phyloP scores from a whole-genome alignment of 208 protist species.

The Wallacemonas sp. region DNA sequence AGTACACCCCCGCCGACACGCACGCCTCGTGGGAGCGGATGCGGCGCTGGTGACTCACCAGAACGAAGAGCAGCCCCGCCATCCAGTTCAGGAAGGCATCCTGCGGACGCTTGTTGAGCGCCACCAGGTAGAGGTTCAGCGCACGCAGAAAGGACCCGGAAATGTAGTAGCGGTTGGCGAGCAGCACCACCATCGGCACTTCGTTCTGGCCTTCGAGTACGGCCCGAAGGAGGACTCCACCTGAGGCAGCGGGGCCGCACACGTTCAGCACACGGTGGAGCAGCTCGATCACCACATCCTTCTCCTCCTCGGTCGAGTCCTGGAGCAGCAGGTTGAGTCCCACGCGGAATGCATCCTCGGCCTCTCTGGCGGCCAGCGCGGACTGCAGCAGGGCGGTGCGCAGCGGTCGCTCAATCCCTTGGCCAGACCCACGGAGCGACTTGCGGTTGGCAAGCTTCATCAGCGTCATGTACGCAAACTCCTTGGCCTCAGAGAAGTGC shows the following conservation, averaged over 20 bases:
- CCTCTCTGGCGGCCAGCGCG: slow-evolving; percentile 68
- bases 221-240: slow-evolving; percentile 47
- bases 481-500: slow-evolving; percentile 86
- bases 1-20: slow-evolving; percentile 77
- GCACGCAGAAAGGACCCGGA: slow-evolving; percentile 70
- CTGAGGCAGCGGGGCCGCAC: slow-evolving; percentile 43
- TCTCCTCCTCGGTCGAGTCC: slow-evolving; percentile 58
- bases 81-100: slow-evolving; percentile 79
- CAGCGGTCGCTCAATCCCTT: slow-evolving; percentile 65
- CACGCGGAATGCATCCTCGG: slow-evolving; percentile 82
- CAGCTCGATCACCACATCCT: slow-evolving; percentile 67
- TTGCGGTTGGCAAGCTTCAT: slow-evolving; percentile 43
- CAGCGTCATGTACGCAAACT: slow-evolving; percentile 85
- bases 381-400: slow-evolving; percentile 76
- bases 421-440: slow-evolving; percentile 49
- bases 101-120: slow-evolving; percentile 53
- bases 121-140: slow-evolving; percentile 76
- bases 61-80: slow-evolving; percentile 68
- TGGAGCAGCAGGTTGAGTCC: slow-evolving; percentile 78
- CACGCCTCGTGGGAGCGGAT: slow-evolving; percentile 59
- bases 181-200: slow-evolving; percentile 60
- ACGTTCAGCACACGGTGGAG: slow-evolving; percentile 76
- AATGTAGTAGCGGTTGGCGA: slow-evolving; percentile 79
- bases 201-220: slow-evolving; percentile 48
- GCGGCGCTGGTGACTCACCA: slow-evolving; percentile 80